These are phyloP conservation scores for Cryptococcus sp. DNA, from an alignment of 1,284 basidiomycete species.

Conservation along the genomic window DNA sequence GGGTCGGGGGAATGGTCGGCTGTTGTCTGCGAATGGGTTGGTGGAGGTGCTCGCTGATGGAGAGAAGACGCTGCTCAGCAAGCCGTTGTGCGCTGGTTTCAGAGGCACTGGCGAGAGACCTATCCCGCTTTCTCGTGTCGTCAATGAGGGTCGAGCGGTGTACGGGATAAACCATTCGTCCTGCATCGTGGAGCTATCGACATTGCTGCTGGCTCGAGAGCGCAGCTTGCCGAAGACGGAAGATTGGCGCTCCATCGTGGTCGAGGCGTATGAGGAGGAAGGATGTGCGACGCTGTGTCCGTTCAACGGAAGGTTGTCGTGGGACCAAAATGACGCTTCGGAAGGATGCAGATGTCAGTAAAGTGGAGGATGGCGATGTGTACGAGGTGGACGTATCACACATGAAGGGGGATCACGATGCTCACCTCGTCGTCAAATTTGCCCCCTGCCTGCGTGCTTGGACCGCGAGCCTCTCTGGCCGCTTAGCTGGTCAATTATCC, in stretches of 20 bases:
- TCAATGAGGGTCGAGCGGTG: slow-evolving; percentile 8
- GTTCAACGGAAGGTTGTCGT: too few relatives aligned
- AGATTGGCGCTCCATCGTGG: slow-evolving; percentile 15
- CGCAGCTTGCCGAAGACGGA: slow-evolving; percentile 17
- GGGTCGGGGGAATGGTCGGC: slow-evolving; percentile 11
- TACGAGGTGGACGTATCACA: too few relatives aligned
- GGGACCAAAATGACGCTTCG: too few relatives aligned
- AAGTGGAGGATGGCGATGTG: too few relatives aligned
- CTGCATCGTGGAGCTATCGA: slow-evolving; percentile 3
- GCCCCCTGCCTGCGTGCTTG: too few relatives aligned
- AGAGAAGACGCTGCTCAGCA: slow-evolving; percentile 20
- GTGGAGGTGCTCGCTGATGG: slow-evolving; percentile 1
- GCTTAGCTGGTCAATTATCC: too few relatives aligned
- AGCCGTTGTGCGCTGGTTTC: slow-evolving; percentile 10
- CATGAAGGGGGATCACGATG: too few relatives aligned
- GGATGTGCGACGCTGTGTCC: neutral
- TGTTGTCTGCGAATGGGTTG: slow-evolving; percentile 1
- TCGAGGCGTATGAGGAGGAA: neutral
- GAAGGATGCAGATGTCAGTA: too few relatives aligned
- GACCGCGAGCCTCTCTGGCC: too few relatives aligned
- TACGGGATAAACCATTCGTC: slow-evolving; percentile 42
- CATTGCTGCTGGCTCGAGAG: slow-evolving; percentile 6
- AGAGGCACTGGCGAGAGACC: slow-evolving; percentile 11
- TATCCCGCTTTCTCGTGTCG: slow-evolving; percentile 16
- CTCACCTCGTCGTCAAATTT: too few relatives aligned